phyloP scores from a whole-genome alignment of 768 basidiomycete species.

The Tulasnella sp. region DNA sequence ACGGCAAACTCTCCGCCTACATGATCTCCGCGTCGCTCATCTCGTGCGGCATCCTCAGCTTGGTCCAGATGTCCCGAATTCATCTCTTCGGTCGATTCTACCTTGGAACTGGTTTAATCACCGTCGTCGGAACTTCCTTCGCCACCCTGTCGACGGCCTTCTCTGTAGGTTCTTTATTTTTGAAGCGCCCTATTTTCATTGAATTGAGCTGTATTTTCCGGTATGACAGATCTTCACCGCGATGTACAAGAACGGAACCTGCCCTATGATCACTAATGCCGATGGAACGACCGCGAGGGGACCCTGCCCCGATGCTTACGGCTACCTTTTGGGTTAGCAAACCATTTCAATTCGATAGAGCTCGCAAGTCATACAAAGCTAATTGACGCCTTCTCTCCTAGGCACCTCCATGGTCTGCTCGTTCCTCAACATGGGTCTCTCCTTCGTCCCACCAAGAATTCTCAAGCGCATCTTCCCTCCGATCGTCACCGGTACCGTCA shows the following conservation, averaged over 20 bases:
- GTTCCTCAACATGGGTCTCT: conserved; percentile 74
- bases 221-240: conserved; percentile 59
- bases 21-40: conserved; percentile 80
- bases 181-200: conserved; percentile 14
- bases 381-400: conserved; percentile 35
- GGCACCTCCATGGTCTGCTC: conserved; percentile 75
- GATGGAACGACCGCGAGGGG: conserved; percentile 59
- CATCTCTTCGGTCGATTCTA: conserved; percentile 46
- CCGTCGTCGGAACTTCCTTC: conserved; percentile 79
- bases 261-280: conserved; percentile 53
- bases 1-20: conserved; percentile 59
- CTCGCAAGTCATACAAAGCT: not conserved
- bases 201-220: not conserved
- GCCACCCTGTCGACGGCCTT: conserved; percentile 71
- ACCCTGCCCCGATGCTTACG: conserved; percentile 76
- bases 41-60: conserved; percentile 69
- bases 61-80: conserved; percentile 74
- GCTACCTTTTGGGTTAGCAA: conserved; percentile 61
- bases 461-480: conserved; percentile 33
- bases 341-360: not conserved
- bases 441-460: conserved; percentile 57
- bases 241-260: conserved; percentile 77
- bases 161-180: conserved; percentile 45
- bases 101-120: conserved; percentile 74
- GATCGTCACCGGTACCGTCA: conserved; percentile 51